Evolutionary conservation across 495 filamentous ascomycete genomes (phyloP).

Genomic region (Xylaria castorea): DNA sequence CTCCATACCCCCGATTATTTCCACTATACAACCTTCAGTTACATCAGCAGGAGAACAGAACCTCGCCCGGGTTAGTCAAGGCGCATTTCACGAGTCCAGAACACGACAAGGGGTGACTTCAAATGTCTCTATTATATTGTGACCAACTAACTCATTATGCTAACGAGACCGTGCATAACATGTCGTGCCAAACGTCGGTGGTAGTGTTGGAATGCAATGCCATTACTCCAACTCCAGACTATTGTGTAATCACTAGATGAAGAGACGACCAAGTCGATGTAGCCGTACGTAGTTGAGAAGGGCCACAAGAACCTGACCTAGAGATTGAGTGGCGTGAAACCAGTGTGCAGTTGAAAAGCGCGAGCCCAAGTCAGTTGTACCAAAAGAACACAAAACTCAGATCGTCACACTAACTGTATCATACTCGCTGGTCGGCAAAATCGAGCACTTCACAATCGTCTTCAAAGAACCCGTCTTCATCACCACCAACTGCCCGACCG

Average conservation of each 20-base stretch:
- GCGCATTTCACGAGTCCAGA: background rate
- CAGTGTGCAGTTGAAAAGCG: conserved; percentile 33
- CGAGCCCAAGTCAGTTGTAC: conserved; percentile 29
- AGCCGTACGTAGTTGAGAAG: conserved; percentile 16
- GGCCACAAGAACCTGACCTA: background rate
- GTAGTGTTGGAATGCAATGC: conserved; percentile 30
- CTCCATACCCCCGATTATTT: background rate
- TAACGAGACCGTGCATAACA: conserved; percentile 31
- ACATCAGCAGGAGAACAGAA: background rate
- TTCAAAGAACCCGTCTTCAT: conserved; percentile 89
- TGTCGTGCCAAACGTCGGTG: conserved; percentile 26
- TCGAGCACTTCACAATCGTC: conserved; percentile 93
- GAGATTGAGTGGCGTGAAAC: conserved; percentile 22
- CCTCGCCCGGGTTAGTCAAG: background rate
- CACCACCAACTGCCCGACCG: conserved; percentile 52
- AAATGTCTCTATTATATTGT: conserved; percentile 40
- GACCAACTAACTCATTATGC: conserved; percentile 24
- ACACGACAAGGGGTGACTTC: conserved; percentile 28
- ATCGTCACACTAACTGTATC: conserved; percentile 36
- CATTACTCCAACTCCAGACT: conserved; percentile 38
- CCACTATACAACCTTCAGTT: background rate
- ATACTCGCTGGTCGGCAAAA: conserved; percentile 86
- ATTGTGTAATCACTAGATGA: conserved; percentile 33
- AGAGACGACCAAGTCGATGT: conserved; percentile 30
- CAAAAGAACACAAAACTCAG: conserved; percentile 29